Base-by-base conservation (phyloP, 2,329 filamentous ascomycete genomes). In the Cytospora paraplurivora region DNA sequence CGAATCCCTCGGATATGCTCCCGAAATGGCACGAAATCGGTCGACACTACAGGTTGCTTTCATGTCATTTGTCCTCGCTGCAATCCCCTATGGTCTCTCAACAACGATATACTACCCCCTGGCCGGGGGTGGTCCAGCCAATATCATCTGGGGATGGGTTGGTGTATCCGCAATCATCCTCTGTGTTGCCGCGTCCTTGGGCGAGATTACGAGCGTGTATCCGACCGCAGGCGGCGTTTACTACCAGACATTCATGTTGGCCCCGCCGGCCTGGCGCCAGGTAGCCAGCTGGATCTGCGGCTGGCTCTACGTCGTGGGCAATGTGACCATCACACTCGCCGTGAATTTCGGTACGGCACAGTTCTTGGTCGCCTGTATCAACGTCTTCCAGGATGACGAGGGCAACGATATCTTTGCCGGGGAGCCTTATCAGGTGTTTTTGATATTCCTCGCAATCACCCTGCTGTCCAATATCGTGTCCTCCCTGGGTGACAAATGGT, bases 291-390 rank as follows among this genome's bases (percentile, higher is more conserved):
- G 88, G 85, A 85, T 90, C 66, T 89, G 87, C 68, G 89, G 89
- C 65, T 93, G 89, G 89, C 79, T 88, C 27, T 93, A 90, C 72
- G 84, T 91, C 19, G 86, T 92, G 58, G 91, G 91, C 64, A 93
- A 93, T 76, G 88, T 92, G 74, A 92, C 88, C 68, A 93, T 93
- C 69, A 92, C 90, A 0, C 80, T 92, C n/a, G 85, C 89, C n/a
- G 89, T 92, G 72, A 91, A 91, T 78, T 93, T 92, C 70, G 90
- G 89, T 7, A 92, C 90, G 4, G 89, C 87, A 0, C 85, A 92
- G 68, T 83, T 86, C 73, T 75, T 85, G 63, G 79, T 84, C 62
- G 80, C 77, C 15, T 84, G 82, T 70, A 72, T 86, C 73, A 84
- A 85, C 63, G 80, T 86, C 41, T 86, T 85, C 64, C 76, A 82